Conservation (phyloP, 2,329 filamentous ascomycete species). For the Paecilomyces dactylethromorphus region DNA sequence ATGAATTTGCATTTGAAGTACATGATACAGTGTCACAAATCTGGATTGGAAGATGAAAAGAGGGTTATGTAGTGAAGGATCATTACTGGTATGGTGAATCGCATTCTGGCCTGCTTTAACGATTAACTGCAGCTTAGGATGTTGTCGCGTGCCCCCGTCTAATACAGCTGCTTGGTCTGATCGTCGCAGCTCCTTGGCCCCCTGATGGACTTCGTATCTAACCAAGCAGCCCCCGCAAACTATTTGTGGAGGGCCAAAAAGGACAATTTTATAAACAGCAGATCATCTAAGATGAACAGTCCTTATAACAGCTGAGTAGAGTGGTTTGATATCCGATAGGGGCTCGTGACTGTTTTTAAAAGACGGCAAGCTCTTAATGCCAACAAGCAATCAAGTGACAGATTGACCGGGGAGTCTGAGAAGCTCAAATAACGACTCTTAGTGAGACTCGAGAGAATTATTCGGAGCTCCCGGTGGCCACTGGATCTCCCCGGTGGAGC, state of each 20-base stretch:
- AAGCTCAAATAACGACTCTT: background rate
- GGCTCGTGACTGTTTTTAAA: background rate
- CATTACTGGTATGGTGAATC: conserved; percentile 21
- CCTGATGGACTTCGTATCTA: background rate
- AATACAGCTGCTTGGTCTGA: background rate
- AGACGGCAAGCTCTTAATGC: background rate
- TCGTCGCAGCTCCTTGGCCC: background rate
- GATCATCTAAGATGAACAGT: background rate
- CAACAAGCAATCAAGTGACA: background rate
- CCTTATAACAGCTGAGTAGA: background rate
- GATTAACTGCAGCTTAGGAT: background rate
- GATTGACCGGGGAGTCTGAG: background rate
- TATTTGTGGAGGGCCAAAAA: background rate
- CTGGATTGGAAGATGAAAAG: background rate
- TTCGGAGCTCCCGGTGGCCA: conserved; percentile 1
- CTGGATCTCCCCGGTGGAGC: conserved; percentile 3
- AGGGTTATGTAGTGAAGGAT: background rate
- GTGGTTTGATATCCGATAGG: background rate
- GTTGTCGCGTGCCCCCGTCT: background rate
- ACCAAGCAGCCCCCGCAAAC: background rate
- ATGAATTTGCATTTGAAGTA: background rate
- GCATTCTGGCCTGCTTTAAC: conserved; percentile 4
- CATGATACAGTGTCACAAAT: background rate
- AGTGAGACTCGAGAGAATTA: conserved; percentile 1
- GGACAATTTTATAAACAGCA: background rate